Base-by-base conservation (phyloP, 495 filamentous ascomycete genomes). In the Aspergillus ellipticus region DNA sequence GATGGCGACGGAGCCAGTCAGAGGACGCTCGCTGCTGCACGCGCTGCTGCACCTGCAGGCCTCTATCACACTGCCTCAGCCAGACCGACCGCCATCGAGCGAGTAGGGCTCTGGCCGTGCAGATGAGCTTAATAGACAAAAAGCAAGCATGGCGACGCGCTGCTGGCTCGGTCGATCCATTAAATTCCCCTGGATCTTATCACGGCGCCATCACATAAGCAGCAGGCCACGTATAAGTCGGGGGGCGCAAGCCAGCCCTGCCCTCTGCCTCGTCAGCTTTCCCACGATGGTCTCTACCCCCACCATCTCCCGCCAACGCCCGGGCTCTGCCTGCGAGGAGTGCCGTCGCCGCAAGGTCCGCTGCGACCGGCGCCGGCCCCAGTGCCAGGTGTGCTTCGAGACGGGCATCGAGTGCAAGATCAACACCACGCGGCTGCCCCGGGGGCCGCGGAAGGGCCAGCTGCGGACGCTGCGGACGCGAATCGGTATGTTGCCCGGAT, bases 381-480 rank as follows among this genome's bases (percentile, higher is more conserved):
- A 66, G 55, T 83, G 81, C 61, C 68, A 75, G 28, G 74, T 75
- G 1, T 84, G 79, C 55, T 70, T 65, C 17, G 75, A 80, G 21
- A 67, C 71, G n/a, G 77, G 74, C 8, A 66, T 78, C 29, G 59
- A 65, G 20, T 83, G 80, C 63, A 72, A 77, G 43, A 70, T 79
- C 28, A 79, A 69, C 61, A 74, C 74, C 29, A 56, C 66, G 0
- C 76, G 77, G 11, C 66, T 71, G 20, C 68, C 72, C 22, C 64
- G 81, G 7, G 80, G 81, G 0, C 81, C 81, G 0, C 78, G 81
- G 52, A 82, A 78, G 49, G 79, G 81, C 15, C 74, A 82, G 48
- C 66, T 82, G 50, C 76, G 79, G 29, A 76, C 75, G 0, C 66
- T 81, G 37, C 68, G 74, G 49, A 74, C 67, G 39, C 69, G 76